These are phyloP conservation scores for Chaetomidium leptoderma DNA, from an alignment of 495 filamentous ascomycete genomes.

Conservation along the genomic window DNA sequence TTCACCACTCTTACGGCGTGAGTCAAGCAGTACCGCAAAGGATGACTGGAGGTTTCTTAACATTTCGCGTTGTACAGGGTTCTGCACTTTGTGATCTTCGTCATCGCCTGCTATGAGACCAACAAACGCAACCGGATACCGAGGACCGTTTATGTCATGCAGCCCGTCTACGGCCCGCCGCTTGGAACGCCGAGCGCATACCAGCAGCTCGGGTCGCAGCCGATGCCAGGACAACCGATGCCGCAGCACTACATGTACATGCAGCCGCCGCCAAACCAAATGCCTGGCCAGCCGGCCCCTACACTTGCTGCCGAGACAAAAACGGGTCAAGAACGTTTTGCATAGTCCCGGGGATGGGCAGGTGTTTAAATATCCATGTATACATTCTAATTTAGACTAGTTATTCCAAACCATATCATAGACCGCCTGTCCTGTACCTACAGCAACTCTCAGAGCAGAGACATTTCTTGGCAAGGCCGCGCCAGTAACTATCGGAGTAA, in stretches of 20 bases:
- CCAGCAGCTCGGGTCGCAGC: background rate
- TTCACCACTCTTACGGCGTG: slow-evolving; percentile 6
- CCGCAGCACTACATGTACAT: background rate
- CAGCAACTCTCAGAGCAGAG: background rate
- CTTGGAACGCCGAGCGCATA: background rate
- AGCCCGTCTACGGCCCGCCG: slow-evolving; percentile 4
- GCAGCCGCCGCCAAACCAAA: background rate
- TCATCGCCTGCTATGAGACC: slow-evolving; percentile 25
- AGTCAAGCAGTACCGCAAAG: background rate
- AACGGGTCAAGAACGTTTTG: background rate
- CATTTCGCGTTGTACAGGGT: background rate
- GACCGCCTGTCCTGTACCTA: too few species aligned
- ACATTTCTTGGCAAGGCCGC: background rate
- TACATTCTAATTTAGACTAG: background rate
- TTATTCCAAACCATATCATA: too few species aligned
- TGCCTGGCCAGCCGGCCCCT: background rate
- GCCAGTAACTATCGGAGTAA: background rate
- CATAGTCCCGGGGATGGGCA: background rate
- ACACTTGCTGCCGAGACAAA: background rate
- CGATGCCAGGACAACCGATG: background rate
- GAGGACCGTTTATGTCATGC: slow-evolving; percentile 14
- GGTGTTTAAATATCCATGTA: background rate
- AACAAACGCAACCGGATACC: slow-evolving; percentile 17
- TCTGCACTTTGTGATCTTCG: slow-evolving; percentile 18
- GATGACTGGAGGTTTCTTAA: background rate